These are phyloP conservation scores for Calonectria hongkongensis DNA, from an alignment of 2,329 filamentous ascomycete genomes.

Conservation along the genomic window DNA sequence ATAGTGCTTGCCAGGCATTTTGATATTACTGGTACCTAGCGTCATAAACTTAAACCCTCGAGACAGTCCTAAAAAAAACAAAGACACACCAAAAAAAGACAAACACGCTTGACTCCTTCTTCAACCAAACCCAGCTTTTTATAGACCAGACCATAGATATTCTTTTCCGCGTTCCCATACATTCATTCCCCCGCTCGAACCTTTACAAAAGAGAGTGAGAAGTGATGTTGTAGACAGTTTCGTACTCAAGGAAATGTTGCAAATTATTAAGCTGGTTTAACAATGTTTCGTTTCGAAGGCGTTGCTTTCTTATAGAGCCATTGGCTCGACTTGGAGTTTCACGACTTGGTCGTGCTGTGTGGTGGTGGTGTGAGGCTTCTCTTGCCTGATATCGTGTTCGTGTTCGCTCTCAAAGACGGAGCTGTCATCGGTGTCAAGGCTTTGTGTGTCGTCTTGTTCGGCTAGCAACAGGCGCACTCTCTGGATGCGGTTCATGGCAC, in stretches of 20 bases:
- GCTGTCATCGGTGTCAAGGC: background rate
- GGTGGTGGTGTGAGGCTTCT: conserved; percentile 8
- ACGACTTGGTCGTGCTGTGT: background rate
- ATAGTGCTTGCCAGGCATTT: too few relatives aligned
- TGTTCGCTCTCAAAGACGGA: conserved; percentile 22
- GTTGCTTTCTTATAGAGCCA: background rate
- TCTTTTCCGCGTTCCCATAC: conserved; percentile 27
- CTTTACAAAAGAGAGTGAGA: conserved; percentile 28
- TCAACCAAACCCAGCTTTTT: conserved; percentile 30
- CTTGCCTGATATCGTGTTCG: conserved; percentile 16
- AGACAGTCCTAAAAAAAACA: background rate
- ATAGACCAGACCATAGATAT: conserved; percentile 28
- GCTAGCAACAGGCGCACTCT: conserved; percentile 78
- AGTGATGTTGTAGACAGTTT: background rate
- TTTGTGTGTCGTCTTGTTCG: conserved; percentile 51
- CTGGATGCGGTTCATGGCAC: conserved; percentile 82
- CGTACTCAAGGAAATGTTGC: background rate
- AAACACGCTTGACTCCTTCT: conserved; percentile 2
- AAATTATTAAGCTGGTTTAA: background rate
- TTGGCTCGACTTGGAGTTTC: background rate
- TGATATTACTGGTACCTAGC: too few relatives aligned
- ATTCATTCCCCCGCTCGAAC: conserved; percentile 27
- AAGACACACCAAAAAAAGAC: background rate
- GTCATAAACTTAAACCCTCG: too few relatives aligned
- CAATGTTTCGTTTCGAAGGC: background rate